Conservation (phyloP, 371 early-diverging fungal species). For the Rhizopus sp. region DNA sequence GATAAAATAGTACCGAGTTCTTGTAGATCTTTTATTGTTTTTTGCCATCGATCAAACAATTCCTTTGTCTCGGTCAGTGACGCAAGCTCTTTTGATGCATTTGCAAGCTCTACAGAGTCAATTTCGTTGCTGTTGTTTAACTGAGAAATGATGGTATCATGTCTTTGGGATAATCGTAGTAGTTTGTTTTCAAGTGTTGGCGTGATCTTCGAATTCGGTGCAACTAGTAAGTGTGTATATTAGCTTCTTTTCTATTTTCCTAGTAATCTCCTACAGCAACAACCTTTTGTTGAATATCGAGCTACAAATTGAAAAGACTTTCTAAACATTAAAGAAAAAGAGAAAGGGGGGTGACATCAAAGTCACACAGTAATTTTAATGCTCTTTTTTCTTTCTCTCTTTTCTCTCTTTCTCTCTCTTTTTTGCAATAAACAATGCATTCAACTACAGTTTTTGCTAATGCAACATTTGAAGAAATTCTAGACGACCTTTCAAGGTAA, state of each 20-base stretch:
- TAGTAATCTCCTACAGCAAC: background rate
- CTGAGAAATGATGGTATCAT: constrained; percentile 35
- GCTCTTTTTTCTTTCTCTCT: background rate
- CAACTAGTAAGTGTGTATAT: no score
- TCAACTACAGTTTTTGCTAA: constrained; percentile 60
- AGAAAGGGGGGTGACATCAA: background rate
- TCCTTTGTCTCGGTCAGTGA: constrained; percentile 28
- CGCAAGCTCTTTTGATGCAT: constrained; percentile 42
- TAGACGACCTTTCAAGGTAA: constrained; percentile 87
- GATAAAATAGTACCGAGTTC: constrained; percentile 35
- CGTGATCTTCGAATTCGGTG: constrained; percentile 30
- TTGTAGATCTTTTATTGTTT: constrained; percentile 26
- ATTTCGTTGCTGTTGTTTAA: constrained; percentile 29
- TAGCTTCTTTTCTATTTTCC: background rate
- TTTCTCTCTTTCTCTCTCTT: background rate
- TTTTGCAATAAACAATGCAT: constrained; percentile 22
- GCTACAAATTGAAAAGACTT: constrained; percentile 9
- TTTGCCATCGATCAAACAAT: constrained; percentile 42
- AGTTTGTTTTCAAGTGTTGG: constrained; percentile 35
- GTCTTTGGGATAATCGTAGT: constrained; percentile 27
- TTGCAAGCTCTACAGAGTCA: constrained; percentile 23
- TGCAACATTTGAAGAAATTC: constrained; percentile 75
- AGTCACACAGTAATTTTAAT: background rate
- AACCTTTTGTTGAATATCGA: constrained; percentile 27
- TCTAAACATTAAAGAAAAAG: constrained; percentile 16